Conservation (phyloP, 768 basidiomycete genomes). For the Suillus cothurnatus region DNA sequence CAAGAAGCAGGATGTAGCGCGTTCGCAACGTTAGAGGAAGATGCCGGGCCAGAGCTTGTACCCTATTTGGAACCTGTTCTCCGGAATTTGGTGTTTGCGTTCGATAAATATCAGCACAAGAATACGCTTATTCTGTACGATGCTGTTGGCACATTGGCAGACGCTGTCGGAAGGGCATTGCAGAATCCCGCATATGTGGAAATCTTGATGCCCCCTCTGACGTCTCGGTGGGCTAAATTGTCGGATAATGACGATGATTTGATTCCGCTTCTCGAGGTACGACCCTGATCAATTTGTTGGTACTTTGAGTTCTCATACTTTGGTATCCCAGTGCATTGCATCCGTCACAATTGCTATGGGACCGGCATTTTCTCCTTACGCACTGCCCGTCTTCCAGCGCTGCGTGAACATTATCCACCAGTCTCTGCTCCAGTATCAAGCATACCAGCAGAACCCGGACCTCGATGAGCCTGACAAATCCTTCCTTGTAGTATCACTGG, state of each 20-base stretch:
- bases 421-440: slow-evolving; percentile 83
- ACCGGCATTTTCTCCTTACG: slow-evolving; percentile 83
- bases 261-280: slow-evolving; percentile 93
- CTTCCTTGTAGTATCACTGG: slow-evolving; percentile 97
- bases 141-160: slow-evolving; percentile 97
- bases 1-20: slow-evolving; percentile 99
- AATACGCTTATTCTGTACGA: slow-evolving; percentile 98
- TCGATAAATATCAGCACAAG: slow-evolving; percentile 98
- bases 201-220: slow-evolving; percentile 95
- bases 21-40: slow-evolving; percentile 97
- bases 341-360: slow-evolving; percentile 98
- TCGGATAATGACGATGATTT: slow-evolving; percentile 91
- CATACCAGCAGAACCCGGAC: slow-evolving; percentile 85
- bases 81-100: slow-evolving; percentile 93
- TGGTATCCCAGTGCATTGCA: slow-evolving; percentile 78
- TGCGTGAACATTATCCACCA: slow-evolving; percentile 85
- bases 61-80: slow-evolving; percentile 96
- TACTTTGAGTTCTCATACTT: slow-evolving; percentile 3
- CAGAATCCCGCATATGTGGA: slow-evolving; percentile 88
- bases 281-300: slow-evolving; percentile 21
- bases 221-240: slow-evolving; percentile 86
- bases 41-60: slow-evolving; percentile 85
- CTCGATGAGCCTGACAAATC: slow-evolving; percentile 95
- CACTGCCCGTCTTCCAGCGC: slow-evolving; percentile 89
- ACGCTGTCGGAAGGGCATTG: slow-evolving; percentile 89